Conservation (phyloP, 2,329 filamentous ascomycete species). For the Tolypocladium pustulatum region DNA sequence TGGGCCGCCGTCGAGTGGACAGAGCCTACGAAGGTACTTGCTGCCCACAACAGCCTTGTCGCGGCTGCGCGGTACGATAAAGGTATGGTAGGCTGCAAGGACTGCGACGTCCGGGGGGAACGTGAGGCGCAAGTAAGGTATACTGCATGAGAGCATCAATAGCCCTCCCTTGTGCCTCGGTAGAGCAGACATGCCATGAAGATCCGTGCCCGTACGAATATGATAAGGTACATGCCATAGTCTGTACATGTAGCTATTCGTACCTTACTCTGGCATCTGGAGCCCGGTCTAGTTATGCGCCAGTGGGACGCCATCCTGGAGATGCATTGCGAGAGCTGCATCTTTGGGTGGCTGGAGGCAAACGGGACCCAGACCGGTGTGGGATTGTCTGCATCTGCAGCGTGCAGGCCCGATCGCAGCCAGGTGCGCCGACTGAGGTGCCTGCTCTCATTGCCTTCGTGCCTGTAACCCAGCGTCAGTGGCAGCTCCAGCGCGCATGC, state of each 20-base stretch:
- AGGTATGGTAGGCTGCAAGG: background rate
- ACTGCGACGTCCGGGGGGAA: background rate
- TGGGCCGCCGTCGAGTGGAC: background rate
- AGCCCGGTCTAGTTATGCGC: background rate
- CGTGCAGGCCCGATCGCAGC: background rate
- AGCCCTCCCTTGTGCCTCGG: background rate
- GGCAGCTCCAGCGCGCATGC: no score
- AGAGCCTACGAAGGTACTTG: background rate
- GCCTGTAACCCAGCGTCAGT: background rate
- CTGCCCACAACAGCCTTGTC: background rate
- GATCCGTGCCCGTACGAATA: background rate
- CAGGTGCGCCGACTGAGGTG: background rate
- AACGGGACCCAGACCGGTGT: conserved; percentile 2
- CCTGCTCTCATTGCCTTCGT: no score
- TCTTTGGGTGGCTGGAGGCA: background rate
- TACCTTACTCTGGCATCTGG: background rate
- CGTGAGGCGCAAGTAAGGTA: background rate
- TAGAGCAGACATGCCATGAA: background rate
- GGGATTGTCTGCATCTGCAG: conserved; percentile 1
- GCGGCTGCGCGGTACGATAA: background rate
- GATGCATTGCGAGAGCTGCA: background rate
- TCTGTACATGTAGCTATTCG: background rate
- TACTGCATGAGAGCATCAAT: background rate
- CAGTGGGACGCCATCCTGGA: background rate
- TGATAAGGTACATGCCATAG: no score